Evolutionary conservation across 2,329 filamentous ascomycete species (phyloP).

Genomic region (Lasiodiplodia citricola): DNA sequence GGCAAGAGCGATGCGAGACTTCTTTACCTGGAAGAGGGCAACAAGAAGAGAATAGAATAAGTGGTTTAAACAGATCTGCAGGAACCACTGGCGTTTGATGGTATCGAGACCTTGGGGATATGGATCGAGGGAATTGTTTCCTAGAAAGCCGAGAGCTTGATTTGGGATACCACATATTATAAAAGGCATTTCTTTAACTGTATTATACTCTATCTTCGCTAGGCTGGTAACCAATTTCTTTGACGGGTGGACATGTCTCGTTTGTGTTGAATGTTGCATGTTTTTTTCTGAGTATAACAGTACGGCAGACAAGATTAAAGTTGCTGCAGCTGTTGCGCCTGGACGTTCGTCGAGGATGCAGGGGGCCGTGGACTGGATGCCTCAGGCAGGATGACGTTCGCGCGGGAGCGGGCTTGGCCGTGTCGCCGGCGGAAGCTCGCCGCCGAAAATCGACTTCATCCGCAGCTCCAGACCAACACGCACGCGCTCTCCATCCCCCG

Average conservation of each 20-base stretch:
- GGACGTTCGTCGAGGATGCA: not conserved
- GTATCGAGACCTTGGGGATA: constrained; percentile 7
- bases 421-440: constrained; percentile 26
- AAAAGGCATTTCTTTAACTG: constrained; percentile 16
- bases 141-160: constrained; percentile 15
- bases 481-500: constrained; percentile 25
- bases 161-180: constrained; percentile 17
- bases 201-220: constrained; percentile 1
- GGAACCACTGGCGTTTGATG: constrained; percentile 9
- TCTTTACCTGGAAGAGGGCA: constrained; percentile 85
- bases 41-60: constrained; percentile 93
- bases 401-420: constrained; percentile 11
- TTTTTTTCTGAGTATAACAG: too few relatives aligned
- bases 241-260: not conserved
- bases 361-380: not conserved
- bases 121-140: not conserved
- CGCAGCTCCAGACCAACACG: constrained; percentile 11
- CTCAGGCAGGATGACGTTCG: constrained; percentile 22
- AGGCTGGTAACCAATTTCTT: not conserved
- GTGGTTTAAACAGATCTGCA: not conserved
- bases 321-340: too few relatives aligned
- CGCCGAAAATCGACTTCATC: constrained; percentile 27
- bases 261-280: not conserved
- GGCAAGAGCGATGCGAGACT: constrained; percentile 83
- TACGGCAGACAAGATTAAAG: too few relatives aligned